A percentile compares a stretch with the other conserved stretches of the same genome.
Conservation (phyloP, 2,329 filamentous ascomycete genomes). For the Ambrosiella cleistominuta region DNA sequence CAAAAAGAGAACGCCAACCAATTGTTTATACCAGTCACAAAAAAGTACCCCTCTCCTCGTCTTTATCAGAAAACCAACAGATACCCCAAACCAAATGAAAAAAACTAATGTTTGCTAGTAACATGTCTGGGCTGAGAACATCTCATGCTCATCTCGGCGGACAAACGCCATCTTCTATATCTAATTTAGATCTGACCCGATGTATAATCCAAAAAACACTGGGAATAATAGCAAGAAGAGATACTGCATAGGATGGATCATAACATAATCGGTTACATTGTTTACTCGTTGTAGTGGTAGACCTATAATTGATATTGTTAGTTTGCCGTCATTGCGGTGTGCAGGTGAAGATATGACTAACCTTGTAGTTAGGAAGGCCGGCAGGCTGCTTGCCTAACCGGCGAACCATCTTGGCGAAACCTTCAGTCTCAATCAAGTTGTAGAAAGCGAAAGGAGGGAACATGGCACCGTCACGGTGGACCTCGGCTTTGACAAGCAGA, state of each 20-base stretch:
- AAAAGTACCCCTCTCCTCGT: not conserved
- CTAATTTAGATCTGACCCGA: not conserved
- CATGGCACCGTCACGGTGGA: slow-evolving; percentile 95
- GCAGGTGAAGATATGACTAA: slow-evolving; percentile 26
- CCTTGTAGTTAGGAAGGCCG: slow-evolving; percentile 94
- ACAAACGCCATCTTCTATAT: not conserved
- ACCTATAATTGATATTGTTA: slow-evolving; percentile 33
- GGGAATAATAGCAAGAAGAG: not conserved
- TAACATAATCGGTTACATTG: not conserved
- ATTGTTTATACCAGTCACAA: slow-evolving; percentile 1
- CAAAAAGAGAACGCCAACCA: slow-evolving; percentile 6
- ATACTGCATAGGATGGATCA: not conserved
- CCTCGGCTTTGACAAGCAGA: slow-evolving; percentile 85
- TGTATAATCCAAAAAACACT: not conserved
- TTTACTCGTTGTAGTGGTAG: slow-evolving; percentile 76
- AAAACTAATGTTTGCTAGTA: not conserved
- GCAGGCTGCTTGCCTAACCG: slow-evolving; percentile 69
- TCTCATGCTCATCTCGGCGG: not conserved
- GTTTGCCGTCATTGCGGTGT: not conserved
- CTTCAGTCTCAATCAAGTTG: slow-evolving; percentile 92
- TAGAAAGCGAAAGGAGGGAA: slow-evolving; percentile 95
- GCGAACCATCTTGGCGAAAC: slow-evolving; percentile 92
- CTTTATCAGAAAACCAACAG: not conserved
- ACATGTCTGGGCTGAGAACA: not conserved
- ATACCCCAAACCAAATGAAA: not conserved